Base-by-base conservation (phyloP, 2,329 filamentous ascomycete genomes). In the Arthrobotrys sphaeroides region DNA sequence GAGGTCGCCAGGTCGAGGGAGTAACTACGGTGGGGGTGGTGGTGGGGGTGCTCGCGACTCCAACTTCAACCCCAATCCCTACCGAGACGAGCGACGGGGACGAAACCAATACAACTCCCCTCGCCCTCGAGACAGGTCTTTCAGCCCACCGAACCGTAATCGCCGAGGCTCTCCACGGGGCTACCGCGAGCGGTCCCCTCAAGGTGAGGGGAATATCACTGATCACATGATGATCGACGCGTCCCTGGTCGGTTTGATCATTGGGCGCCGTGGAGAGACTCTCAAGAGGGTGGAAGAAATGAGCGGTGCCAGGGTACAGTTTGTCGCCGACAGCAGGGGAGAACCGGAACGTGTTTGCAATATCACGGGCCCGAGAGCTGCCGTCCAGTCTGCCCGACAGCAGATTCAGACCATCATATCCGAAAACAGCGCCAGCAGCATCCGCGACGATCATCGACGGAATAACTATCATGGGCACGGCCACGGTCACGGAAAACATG, bases 361-460 rank as follows among this genome's bases (percentile, higher is more conserved):
- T 81, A 95, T 97, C 78, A 90, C 90, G 9, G 93, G 93, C 5
- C 88, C 87, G 68, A 87, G 89, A 76, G 85, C 89, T 77, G 88
- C 90, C 73, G 89, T 93, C 78, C 89, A 89, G 61, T 90, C 91
- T 81, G 93, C 93, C 26, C 94, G 92, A 83, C 86, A 88, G 13
- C 91, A 93, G 78, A 96, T 97, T 82, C 90, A 92, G 82, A 88
- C 89, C 77, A 95, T 96, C 81, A 94, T 97, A 80, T 91, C 93
- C 73, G 93, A 96, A 79, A 77, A 77, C 18, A 73, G 72, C 26
- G 77, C 70, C 3, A 72, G 73, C 16, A 73, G 73, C 28, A 73
- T 75, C 12, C 62, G 66, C 4, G 73, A 77, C 16, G 67, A 70
- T 13, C 73, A 77, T 22, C 40, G 65, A 10, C 60, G 73, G 13